These are phyloP conservation scores for Fagus crenata DNA, from an alignment of 306 rosid species.

Conservation along the genomic window DNA sequence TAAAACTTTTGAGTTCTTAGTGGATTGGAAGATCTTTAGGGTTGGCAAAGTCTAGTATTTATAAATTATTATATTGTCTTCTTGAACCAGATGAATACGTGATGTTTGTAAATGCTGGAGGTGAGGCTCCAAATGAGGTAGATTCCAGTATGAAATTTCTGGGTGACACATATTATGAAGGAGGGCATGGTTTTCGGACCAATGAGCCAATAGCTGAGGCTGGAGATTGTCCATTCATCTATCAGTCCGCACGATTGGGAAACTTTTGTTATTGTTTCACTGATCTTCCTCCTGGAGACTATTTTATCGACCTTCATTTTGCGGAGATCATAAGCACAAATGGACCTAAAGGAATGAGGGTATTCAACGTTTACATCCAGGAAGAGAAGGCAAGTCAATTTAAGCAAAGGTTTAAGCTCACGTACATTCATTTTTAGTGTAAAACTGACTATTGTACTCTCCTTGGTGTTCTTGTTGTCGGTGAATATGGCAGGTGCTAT, in stretches of 20 bases:
- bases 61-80: constrained; percentile 11
- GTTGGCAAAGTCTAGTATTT: constrained; percentile 13
- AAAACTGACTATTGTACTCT: neutral
- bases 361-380: constrained; percentile 72
- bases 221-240: constrained; percentile 65
- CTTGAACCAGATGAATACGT: constrained; percentile 60
- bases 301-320: constrained; percentile 74
- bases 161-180: constrained; percentile 60
- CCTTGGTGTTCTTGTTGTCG: constrained; percentile 15
- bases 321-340: constrained; percentile 70
- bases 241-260: constrained; percentile 76
- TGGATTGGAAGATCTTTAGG: neutral
- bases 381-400: constrained; percentile 63
- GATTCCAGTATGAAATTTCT: constrained; percentile 50
- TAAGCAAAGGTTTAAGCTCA: neutral
- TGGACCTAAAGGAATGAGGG: constrained; percentile 88
- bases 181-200: constrained; percentile 65
- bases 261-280: constrained; percentile 55
- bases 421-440: neutral
- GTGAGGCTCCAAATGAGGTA: constrained; percentile 52
- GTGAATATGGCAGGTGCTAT: constrained; percentile 59
- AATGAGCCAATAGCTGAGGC: constrained; percentile 62
- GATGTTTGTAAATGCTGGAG: constrained; percentile 82
- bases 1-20: neutral
- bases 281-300: constrained; percentile 68